Evolutionary conservation across 345 rosid genomes (phyloP).

Genomic region (Kandelia obovata): DNA sequence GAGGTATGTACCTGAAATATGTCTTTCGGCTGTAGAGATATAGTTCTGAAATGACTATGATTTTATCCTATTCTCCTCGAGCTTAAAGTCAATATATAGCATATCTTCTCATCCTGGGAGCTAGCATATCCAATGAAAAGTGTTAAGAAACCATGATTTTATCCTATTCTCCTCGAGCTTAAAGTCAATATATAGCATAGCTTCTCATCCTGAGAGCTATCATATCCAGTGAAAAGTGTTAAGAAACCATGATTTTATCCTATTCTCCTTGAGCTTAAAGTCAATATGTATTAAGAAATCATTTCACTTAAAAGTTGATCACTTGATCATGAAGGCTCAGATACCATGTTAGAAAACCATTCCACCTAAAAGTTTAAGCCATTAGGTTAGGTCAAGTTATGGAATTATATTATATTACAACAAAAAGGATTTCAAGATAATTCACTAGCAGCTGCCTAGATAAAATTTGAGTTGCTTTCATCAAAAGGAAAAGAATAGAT

Average conservation of each 20-base stretch:
- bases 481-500: slow-evolving; percentile 11
- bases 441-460: not conserved
- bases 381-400: no score
- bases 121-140: slow-evolving; percentile 1
- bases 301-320: no score
- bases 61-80: not conserved
- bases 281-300: no score
- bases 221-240: not conserved
- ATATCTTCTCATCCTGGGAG: slow-evolving; percentile 8
- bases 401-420: not conserved
- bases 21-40: slow-evolving; percentile 5
- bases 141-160: not conserved
- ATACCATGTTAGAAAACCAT: no score
- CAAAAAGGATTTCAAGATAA: not conserved
- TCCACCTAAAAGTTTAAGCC: no score
- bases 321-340: no score
- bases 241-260: no score
- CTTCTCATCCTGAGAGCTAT: slow-evolving; percentile 6
- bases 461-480: slow-evolving; percentile 19
- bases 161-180: not conserved
- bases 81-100: slow-evolving; percentile 2
- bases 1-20: slow-evolving; percentile 25
- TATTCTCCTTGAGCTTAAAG: no score
- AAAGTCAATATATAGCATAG: slow-evolving; percentile 6
- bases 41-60: slow-evolving; percentile 1